These are phyloP conservation scores for Tetrapisispora iriomotensis DNA, from an alignment of 805 yeast genomes.

Conservation along the genomic window DNA sequence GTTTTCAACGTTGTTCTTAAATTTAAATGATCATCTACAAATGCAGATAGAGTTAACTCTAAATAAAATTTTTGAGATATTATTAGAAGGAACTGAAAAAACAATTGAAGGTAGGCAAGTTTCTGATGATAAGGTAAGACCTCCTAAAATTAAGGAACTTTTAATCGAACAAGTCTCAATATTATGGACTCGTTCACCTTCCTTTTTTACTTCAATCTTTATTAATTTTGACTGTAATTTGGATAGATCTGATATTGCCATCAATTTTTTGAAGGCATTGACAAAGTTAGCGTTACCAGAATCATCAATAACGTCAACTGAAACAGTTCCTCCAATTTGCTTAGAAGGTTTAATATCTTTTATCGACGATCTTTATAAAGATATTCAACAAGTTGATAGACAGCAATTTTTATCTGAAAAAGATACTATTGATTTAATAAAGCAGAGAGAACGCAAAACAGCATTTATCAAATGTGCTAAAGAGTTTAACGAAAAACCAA, in stretches of 20 bases:
- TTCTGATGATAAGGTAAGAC: conserved; percentile 19
- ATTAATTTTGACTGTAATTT: conserved; percentile 84
- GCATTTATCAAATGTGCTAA: conserved; percentile 66
- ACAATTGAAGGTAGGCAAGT: conserved; percentile 7
- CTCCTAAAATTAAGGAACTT: conserved; percentile 53
- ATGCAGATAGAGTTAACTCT: conserved; percentile 73
- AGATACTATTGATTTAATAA: conserved; percentile 8
- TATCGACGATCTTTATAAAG: conserved; percentile 48
- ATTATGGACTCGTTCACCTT: conserved; percentile 68
- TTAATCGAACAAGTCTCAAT: conserved; percentile 74
- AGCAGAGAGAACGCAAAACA: conserved; percentile 42
- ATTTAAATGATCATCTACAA: conserved; percentile 55
- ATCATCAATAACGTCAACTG: conserved; percentile 65
- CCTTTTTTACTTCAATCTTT: conserved; percentile 61
- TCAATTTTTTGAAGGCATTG: conserved; percentile 54
- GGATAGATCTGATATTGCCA: conserved; percentile 71
- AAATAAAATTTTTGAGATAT: conserved; percentile 50
- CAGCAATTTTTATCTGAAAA: conserved; percentile 19
- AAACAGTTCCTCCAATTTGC: conserved; percentile 84
- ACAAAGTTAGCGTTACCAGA: conserved; percentile 77
- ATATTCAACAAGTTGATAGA: conserved; percentile 19
- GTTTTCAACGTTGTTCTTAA: conserved; percentile 60
- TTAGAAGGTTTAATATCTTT: conserved; percentile 74
- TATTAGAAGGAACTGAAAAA: conserved; percentile 22
- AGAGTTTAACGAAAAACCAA: conserved; percentile 66